Evolutionary conservation across 2,329 filamentous ascomycete genomes (phyloP), one percentile per base, ranked within the genome.

Genomic region (Pseudomassariella vexata): DNA sequence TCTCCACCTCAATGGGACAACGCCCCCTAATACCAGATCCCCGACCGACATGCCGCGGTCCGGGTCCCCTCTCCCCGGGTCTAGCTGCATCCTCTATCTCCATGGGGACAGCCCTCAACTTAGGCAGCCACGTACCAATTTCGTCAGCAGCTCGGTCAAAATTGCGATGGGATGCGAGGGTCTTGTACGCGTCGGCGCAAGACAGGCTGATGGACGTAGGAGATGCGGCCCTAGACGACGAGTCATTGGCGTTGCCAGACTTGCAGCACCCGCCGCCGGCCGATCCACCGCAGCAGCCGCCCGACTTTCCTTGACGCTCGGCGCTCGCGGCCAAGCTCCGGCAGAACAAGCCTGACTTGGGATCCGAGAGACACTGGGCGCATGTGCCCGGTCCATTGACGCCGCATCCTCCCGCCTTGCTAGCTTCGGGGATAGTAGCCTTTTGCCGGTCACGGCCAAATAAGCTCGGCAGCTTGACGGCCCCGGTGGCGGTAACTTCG

Each of bases 281-380:
- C 36, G 71, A 74, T 27, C 79, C 76, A 25, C 79, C 76, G 46
- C 75, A 76, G 56, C 82, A 85, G 30, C 76, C 76, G 12, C 69
- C 66, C 22, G 27, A 37, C 17, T 44, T 42, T 10, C 32, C 50
- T 29, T 63, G 59, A 38, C 64, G 65, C 37, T 67, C 63, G 38
- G 76, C 63, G 44, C 66, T 81, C 39, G 84, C 84, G 16, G 85
- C 83, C 32, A 90, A 74, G 9, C 84, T 82, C 40, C 85, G 82
- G 59, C 85, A 92, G 64, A 92, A 92, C 22, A 89, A 73, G 2
- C 83, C 85, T 3, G 85, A 86, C 51, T 82, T 81, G 12, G 85
- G 84, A 51, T 90, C 85, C 2, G 76, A 68, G 37, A 82, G 70
- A 52, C 85, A 92, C 59, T 90, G 84, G 4, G 81, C 74, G 51